phyloP scores from a whole-genome alignment of 352 stramenopile genomes.

The Pythium guiyangense region DNA sequence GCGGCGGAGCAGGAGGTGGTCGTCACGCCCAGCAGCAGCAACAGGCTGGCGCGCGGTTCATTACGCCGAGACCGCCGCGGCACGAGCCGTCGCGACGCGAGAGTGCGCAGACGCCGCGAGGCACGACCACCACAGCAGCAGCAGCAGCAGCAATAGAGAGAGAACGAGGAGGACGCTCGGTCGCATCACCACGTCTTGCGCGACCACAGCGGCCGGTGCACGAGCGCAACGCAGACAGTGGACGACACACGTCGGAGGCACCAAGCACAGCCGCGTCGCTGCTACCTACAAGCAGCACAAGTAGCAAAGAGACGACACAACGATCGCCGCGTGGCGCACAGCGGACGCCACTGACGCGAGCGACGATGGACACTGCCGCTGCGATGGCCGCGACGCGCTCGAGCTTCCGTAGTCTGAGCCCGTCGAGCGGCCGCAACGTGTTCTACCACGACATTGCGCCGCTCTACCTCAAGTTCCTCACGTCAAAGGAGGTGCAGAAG shows the following conservation, averaged over 20 bases:
- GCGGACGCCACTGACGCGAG: neutral
- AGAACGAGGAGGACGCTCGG: neutral
- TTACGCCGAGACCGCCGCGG: conserved; percentile 7
- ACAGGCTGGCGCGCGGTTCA: neutral
- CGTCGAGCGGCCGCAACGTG: conserved; percentile 30
- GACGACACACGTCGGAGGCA: neutral
- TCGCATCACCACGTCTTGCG: neutral
- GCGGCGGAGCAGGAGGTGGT: neutral
- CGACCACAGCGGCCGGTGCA: neutral
- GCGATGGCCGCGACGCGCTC: neutral
- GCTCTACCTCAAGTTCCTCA: conserved; percentile 70
- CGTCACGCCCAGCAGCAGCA: neutral
- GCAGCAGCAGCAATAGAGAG: neutral
- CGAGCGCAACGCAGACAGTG: neutral
- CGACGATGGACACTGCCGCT: neutral
- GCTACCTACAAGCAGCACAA: neutral
- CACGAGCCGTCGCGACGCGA: neutral
- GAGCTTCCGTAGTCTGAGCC: conserved; percentile 1
- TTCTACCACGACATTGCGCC: conserved; percentile 75
- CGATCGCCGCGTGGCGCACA: neutral
- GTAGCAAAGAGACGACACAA: conserved; percentile 1
- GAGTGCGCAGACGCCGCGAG: neutral
- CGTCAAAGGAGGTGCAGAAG: conserved; percentile 58
- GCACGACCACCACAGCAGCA: too few relatives aligned
- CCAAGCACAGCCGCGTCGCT: too few relatives aligned